Conservation (phyloP, 2,329 filamentous ascomycete species). For the Cladophialophora chaetospira region DNA sequence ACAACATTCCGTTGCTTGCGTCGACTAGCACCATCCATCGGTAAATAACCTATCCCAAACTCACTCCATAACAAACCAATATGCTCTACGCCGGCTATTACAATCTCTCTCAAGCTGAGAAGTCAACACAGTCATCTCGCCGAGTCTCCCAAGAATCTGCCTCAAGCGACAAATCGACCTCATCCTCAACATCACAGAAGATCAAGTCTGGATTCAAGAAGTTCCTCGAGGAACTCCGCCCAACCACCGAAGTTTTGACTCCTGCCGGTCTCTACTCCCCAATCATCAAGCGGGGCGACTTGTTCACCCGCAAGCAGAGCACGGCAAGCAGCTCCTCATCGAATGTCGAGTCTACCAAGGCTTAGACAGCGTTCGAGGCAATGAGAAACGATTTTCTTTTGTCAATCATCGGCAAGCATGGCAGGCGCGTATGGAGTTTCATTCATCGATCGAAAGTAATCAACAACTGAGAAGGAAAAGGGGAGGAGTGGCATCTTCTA, state of each 20-base stretch:
- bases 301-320: constrained; percentile 21
- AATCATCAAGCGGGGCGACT: constrained; percentile 23
- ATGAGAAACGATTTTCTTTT: constrained; percentile 17
- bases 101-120: constrained; percentile 26
- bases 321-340: neutral
- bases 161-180: constrained; percentile 8
- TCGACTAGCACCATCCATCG: constrained; percentile 1
- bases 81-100: constrained; percentile 32
- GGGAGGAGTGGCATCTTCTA: no score
- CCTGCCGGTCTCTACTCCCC: constrained; percentile 29
- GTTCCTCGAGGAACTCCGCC: constrained; percentile 26
- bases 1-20: neutral
- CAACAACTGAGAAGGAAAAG: no score
- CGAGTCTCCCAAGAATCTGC: constrained; percentile 20
- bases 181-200: constrained; percentile 17
- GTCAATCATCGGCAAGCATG: neutral
- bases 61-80: constrained; percentile 7
- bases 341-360: constrained; percentile 10
- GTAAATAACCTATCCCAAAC: constrained; percentile 8
- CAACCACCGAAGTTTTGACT: constrained; percentile 21
- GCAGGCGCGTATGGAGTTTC: no score
- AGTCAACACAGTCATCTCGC: constrained; percentile 21
- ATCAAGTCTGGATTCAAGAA: constrained; percentile 26
- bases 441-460: no score
- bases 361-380: neutral